Conservation (phyloP, 1,284 basidiomycete species). For the Pisolithus thermaeus region DNA sequence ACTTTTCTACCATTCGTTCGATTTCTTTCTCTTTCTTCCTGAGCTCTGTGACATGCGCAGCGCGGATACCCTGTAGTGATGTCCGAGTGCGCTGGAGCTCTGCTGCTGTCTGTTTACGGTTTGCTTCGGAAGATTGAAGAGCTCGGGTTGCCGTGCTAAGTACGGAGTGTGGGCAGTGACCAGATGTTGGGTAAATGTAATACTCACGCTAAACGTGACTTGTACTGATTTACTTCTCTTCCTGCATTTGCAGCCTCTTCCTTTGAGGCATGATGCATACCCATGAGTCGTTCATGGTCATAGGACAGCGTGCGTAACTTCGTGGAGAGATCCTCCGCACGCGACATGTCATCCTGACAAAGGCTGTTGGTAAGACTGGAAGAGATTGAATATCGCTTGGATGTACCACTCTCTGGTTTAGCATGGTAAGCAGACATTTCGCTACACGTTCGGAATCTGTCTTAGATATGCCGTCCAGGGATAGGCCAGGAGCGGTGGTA, state of each 20-base stretch:
- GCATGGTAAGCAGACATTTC: slow-evolving; percentile 73
- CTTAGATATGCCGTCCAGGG: slow-evolving; percentile 39
- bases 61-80: slow-evolving; percentile 57
- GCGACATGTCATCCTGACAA: slow-evolving; percentile 69
- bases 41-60: slow-evolving; percentile 64
- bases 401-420: slow-evolving; percentile 76
- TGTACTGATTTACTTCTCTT: slow-evolving; percentile 66
- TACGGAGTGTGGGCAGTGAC: slow-evolving; percentile 7
- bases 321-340: slow-evolving; percentile 72
- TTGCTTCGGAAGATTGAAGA: slow-evolving; percentile 52
- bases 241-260: slow-evolving; percentile 64
- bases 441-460: slow-evolving; percentile 61
- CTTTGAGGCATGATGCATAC: slow-evolving; percentile 52
- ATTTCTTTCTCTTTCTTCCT: slow-evolving; percentile 80
- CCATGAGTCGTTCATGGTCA: slow-evolving; percentile 72
- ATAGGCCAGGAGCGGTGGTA: slow-evolving; percentile 52
- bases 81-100: slow-evolving; percentile 67
- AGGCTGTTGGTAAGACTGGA: slow-evolving; percentile 2
- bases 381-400: background rate
- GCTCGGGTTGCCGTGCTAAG: slow-evolving; percentile 49
- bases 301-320: slow-evolving; percentile 76
- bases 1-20: slow-evolving; percentile 73
- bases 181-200: background rate
- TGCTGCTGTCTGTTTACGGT: slow-evolving; percentile 60
- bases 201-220: slow-evolving; percentile 64